Evolutionary conservation across 1,284 basidiomycete species (phyloP).

Genomic region (Leccinum subrobustum): DNA sequence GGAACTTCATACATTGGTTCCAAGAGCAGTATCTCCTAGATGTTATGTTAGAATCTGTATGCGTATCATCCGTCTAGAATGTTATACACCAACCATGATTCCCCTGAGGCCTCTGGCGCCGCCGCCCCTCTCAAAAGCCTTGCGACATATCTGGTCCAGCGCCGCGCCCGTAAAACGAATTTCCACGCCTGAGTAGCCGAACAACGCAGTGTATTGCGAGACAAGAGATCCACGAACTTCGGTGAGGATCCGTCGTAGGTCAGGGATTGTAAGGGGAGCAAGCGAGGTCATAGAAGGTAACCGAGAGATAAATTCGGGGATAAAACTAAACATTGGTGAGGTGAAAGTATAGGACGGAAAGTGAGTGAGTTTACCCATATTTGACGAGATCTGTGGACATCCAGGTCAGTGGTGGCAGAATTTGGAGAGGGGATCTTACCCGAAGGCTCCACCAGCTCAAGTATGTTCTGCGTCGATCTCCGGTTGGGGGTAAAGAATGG

Average conservation of each 20-base stretch:
- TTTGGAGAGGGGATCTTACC: conserved; percentile 39
- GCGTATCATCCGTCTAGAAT: background rate
- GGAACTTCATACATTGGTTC: conserved; percentile 91
- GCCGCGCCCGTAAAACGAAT: conserved; percentile 79
- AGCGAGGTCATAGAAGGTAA: conserved; percentile 87
- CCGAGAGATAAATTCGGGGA: conserved; percentile 93
- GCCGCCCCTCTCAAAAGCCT: conserved; percentile 78
- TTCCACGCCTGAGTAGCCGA: conserved; percentile 78
- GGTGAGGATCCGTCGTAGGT: conserved; percentile 86
- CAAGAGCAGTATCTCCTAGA: conserved; percentile 71
- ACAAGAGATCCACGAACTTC: conserved; percentile 90
- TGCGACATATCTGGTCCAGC: conserved; percentile 73
- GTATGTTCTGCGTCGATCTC: conserved; percentile 44
- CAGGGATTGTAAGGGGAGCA: conserved; percentile 66
- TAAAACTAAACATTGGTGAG: conserved; percentile 54
- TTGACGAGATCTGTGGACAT: conserved; percentile 66
- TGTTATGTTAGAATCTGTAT: conserved; percentile 7
- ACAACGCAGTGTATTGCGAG: conserved; percentile 85
- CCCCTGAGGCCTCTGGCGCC: conserved; percentile 88
- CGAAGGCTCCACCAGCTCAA: conserved; percentile 68
- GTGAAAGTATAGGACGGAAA: background rate
- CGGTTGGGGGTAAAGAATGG: conserved; percentile 78
- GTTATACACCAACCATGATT: conserved; percentile 65
- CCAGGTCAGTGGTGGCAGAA: conserved; percentile 6
- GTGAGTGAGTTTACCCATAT: conserved; percentile 61